Evolutionary conservation across 768 basidiomycete genomes (phyloP).

Genomic region (Hemileccinum impolitum): DNA sequence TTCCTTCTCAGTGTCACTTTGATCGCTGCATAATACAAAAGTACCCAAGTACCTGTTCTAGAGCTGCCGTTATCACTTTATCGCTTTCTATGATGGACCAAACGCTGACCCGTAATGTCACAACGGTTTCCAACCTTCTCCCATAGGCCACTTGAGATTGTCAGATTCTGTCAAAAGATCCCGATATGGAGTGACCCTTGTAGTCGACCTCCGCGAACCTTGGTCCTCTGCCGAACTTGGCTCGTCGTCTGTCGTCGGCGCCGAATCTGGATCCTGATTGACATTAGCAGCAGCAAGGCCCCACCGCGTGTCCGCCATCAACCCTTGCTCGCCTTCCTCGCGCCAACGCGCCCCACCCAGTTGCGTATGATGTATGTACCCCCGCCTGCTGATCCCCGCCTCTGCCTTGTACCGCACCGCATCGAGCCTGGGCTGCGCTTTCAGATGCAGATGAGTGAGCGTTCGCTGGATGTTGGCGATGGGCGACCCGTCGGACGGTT

Average conservation of each 20-base stretch:
- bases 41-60: constrained; percentile 7
- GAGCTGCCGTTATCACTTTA: not conserved
- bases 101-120: constrained; percentile 9
- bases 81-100: not conserved
- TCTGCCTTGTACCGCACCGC: constrained; percentile 69
- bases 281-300: constrained; percentile 15
- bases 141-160: constrained; percentile 59
- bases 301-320: constrained; percentile 39
- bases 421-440: constrained; percentile 53
- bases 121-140: constrained; percentile 52
- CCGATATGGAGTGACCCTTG: constrained; percentile 1
- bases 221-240: constrained; percentile 20
- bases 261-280: constrained; percentile 17
- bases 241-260: constrained; percentile 26
- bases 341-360: constrained; percentile 24
- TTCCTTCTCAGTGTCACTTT: constrained; percentile 9
- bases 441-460: constrained; percentile 36
- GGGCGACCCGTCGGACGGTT: constrained; percentile 26
- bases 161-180: constrained; percentile 34
- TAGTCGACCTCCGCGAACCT: not conserved
- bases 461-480: constrained; percentile 44
- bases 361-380: constrained; percentile 46
- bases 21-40: constrained; percentile 19
- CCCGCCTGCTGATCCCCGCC: constrained; percentile 59
- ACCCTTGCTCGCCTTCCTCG: constrained; percentile 35